Evolutionary conservation across 83 land plant genomes (phyloP), one percentile per base, ranked within the genome.

Genomic region (Diphasiastrum complanatum): DNA sequence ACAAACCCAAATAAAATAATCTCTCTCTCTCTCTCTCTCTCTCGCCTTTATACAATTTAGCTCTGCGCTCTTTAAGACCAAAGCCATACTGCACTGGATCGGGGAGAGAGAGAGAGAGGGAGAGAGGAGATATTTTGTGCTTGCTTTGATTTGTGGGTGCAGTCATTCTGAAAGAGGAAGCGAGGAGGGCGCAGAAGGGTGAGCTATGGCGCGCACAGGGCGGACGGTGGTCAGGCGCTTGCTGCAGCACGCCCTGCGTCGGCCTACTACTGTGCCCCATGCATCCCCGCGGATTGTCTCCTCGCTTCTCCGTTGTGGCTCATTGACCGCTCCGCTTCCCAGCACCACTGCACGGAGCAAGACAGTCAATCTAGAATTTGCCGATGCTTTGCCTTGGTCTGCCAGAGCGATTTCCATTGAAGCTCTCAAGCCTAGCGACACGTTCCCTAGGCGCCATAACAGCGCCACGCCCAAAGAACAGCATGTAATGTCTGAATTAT

Each of bases 401-500:
- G 74, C 40, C 14, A 69, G 74, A 10, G 56, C 72, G 51, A 84
- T 95, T 47, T 84, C 99, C 0, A 69, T 83, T 3, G 90, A 81
- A 48, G 79, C 87, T 14, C 74, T 95, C 51, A 68, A 65, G 50
- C 89, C 97, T 5, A 79, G 84, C 66, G 99, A 95, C 60, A 86
- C 93, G 22, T 95, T 95, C 52, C 79, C 92, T 0, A 76, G 93
- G 52, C 86, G 97, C 24, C 99, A 95, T 72, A 95, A 95, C 75
- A 77, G 90, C 23, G 78, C 90, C 16, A 73, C 81, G 18, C 80
- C 77, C 22, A 83, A 77, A 14, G 97, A 95, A 38, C 97, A 90
- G 60, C 12, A 63, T 45, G 63, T 61, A 68, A 95, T 95, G 99
- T 76, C 99, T 23, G 68, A 78, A 51, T 60, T 45, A 54, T 68